Evolutionary conservation across 495 filamentous ascomycete species (phyloP).

Genomic region (Parmelia sp.): DNA sequence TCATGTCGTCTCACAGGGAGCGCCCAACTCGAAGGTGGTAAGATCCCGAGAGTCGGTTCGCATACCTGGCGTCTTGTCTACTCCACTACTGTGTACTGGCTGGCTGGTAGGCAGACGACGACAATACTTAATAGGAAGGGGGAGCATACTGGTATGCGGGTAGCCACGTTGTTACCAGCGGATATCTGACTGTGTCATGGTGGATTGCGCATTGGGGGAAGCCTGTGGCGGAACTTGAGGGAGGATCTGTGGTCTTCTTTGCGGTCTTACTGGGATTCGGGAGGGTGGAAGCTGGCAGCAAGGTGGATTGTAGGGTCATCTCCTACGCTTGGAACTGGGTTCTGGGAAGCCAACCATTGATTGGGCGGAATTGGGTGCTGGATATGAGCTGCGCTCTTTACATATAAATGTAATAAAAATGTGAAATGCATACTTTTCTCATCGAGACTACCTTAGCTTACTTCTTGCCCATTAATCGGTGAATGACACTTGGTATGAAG

Average conservation of each 20-base stretch:
- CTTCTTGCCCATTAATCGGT: too few species aligned
- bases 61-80: conserved; percentile 29
- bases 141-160: conserved; percentile 43
- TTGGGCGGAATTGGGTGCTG: conserved; percentile 44
- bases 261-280: conserved; percentile 24
- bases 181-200: conserved; percentile 19
- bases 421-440: conserved; percentile 15
- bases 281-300: conserved; percentile 21
- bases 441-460: neutral
- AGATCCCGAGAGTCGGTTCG: conserved; percentile 20
- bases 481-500: neutral
- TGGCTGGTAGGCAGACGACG: conserved; percentile 38
- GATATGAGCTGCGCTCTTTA: conserved; percentile 33
- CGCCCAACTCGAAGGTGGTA: conserved; percentile 26
- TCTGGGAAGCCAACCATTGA: conserved; percentile 37
- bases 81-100: conserved; percentile 44
- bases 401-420: conserved; percentile 15
- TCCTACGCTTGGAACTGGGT: conserved; percentile 46
- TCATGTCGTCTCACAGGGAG: conserved; percentile 35
- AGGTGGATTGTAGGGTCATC: conserved; percentile 43
- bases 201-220: conserved; percentile 27
- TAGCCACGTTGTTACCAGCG: conserved; percentile 12
- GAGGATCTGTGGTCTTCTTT: conserved; percentile 35
- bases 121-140: conserved; percentile 27
- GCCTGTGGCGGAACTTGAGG: conserved; percentile 40